Conservation (phyloP, 208 protist species). For the Acanthamoeba castellanii region DNA sequence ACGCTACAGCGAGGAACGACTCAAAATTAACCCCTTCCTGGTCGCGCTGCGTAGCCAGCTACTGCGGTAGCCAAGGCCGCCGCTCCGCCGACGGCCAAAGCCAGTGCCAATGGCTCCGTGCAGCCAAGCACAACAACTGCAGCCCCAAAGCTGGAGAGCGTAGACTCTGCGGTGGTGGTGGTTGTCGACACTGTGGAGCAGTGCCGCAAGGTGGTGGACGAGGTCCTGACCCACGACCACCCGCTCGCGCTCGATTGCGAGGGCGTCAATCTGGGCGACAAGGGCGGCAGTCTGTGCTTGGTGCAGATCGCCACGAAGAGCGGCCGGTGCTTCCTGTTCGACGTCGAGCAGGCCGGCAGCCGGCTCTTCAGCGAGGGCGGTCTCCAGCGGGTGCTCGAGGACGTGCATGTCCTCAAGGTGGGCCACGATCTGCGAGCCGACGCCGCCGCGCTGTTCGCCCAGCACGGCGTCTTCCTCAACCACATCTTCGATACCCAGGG, state of each 20-base stretch:
- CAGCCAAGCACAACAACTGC: too few relatives aligned
- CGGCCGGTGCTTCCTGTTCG: not conserved
- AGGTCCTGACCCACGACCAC: not conserved
- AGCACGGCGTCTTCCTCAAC: constrained; percentile 56
- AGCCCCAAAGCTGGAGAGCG: too few relatives aligned
- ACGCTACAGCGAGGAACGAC: too few relatives aligned
- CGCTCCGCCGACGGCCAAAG: not conserved
- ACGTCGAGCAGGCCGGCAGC: not conserved
- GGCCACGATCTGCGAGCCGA: constrained; percentile 66
- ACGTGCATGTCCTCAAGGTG: constrained; percentile 58
- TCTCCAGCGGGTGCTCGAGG: not conserved
- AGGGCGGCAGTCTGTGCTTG: not conserved
- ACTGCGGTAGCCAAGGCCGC: too few relatives aligned
- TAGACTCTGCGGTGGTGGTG: not conserved
- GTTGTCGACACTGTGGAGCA: not conserved
- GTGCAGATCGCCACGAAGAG: constrained; percentile 6
- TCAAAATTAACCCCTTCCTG: too few relatives aligned
- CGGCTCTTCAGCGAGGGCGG: not conserved
- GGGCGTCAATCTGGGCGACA: not conserved
- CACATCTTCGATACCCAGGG: constrained; percentile 47
- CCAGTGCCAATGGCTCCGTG: not conserved
- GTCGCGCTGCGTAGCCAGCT: too few relatives aligned
- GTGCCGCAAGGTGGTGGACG: not conserved
- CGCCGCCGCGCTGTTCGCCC: not conserved
- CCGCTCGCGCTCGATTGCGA: not conserved